phyloP scores from a whole-genome alignment of 2,329 filamentous ascomycete species.

The Cadophora sp. region DNA sequence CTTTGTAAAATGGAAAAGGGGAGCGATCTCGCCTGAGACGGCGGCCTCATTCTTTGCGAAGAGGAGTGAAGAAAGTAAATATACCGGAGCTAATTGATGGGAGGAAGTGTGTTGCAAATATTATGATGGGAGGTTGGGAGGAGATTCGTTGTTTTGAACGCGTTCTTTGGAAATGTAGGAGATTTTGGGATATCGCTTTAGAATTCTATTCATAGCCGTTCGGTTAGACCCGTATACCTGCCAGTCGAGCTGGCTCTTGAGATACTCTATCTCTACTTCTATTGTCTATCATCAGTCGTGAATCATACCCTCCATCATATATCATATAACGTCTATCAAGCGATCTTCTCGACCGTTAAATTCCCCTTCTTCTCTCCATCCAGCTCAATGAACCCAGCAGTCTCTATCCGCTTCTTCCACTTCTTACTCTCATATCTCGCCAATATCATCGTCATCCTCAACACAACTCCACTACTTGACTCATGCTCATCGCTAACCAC shows the following conservation, averaged over 20 bases:
- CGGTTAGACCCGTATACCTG: neutral
- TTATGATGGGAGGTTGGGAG: neutral
- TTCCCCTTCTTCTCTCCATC: constrained; percentile 54
- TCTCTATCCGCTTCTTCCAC: constrained; percentile 77
- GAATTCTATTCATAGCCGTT: neutral
- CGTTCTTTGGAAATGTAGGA: neutral
- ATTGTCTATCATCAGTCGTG: constrained; percentile 2
- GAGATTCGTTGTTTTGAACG: neutral
- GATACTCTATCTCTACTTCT: neutral
- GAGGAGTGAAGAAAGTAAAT: no score
- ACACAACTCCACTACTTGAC: constrained; percentile 59
- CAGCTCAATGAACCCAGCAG: constrained; percentile 59
- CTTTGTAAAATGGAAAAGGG: neutral
- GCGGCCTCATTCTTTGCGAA: constrained; percentile 16
- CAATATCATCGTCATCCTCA: constrained; percentile 79
- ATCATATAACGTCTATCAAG: constrained; percentile 16
- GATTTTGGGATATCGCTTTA: neutral
- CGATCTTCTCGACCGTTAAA: constrained; percentile 54
- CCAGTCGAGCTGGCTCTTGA: no score
- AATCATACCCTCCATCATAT: neutral
- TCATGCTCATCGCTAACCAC: constrained; percentile 59
- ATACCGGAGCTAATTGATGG: no score
- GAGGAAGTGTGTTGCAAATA: neutral
- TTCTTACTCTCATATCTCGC: constrained; percentile 76
- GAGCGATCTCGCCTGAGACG: constrained; percentile 8